Evolutionary conservation across 1,139 yeast genomes (phyloP).

Genomic region (Nakaseomyces delphensis): DNA sequence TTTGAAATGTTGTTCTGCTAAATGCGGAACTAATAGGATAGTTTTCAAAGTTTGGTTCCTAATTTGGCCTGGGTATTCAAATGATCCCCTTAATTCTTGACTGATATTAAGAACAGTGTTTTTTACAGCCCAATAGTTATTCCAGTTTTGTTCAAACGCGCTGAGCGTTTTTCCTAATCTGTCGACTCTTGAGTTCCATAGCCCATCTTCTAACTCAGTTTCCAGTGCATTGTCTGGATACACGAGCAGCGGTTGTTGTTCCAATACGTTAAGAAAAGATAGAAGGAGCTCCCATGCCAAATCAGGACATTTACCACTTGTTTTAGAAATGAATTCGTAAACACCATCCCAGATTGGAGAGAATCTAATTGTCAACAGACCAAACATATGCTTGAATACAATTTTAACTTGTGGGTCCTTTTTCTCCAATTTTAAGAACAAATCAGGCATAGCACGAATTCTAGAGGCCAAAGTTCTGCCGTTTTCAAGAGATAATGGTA

Average conservation of each 20-base stretch:
- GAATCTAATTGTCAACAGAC: constrained; percentile 64
- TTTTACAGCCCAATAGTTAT: constrained; percentile 24
- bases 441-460: constrained; percentile 51
- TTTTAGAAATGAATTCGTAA: constrained; percentile 46
- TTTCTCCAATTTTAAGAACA: constrained; percentile 37
- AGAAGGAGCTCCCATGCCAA: constrained; percentile 51
- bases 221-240: constrained; percentile 17
- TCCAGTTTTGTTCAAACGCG: constrained; percentile 24
- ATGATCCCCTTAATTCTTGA: constrained; percentile 33
- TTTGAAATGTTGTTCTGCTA: constrained; percentile 57
- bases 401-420: constrained; percentile 33
- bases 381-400: constrained; percentile 56
- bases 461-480: constrained; percentile 71
- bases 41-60: constrained; percentile 33
- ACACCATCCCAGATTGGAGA: constrained; percentile 84
- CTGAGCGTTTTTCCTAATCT: constrained; percentile 33
- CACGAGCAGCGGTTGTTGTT: constrained; percentile 13
- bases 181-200: constrained; percentile 32
- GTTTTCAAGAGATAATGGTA: constrained; percentile 59
- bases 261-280: constrained; percentile 31
- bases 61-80: constrained; percentile 27
- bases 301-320: constrained; percentile 39
- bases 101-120: constrained; percentile 36
- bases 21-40: constrained; percentile 45
- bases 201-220: constrained; percentile 10